Conservation (phyloP, 1,284 basidiomycete species). For the Amylostereum areolatum region DNA sequence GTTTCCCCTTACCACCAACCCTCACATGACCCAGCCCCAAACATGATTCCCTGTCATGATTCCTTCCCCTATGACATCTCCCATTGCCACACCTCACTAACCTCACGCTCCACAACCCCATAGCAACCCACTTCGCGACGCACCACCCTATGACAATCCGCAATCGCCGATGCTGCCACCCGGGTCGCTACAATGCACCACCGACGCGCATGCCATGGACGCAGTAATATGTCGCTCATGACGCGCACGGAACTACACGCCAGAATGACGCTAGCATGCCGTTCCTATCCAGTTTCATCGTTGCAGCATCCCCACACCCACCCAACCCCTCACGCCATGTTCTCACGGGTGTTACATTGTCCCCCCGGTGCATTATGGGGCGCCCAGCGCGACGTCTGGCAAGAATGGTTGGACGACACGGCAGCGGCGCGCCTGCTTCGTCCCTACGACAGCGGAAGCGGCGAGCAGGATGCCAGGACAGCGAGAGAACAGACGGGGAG, state of each 20-base stretch:
- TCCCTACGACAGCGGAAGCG: constrained; percentile 13
- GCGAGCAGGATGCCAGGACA: neutral
- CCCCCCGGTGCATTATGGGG: constrained; percentile 68
- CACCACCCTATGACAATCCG: constrained; percentile 1
- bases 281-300: constrained; percentile 56
- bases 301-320: constrained; percentile 11
- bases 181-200: constrained; percentile 31
- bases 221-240: too few species aligned
- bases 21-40: too few species aligned
- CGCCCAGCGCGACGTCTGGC: constrained; percentile 41
- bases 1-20: constrained; percentile 24
- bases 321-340: constrained; percentile 25
- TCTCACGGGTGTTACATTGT: constrained; percentile 66
- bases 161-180: constrained; percentile 23
- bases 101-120: neutral
- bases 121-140: neutral
- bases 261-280: constrained; percentile 79
- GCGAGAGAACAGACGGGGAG: neutral
- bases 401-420: constrained; percentile 54
- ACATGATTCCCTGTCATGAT: neutral
- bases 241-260: constrained; percentile 69
- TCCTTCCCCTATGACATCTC: neutral
- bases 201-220: constrained; percentile 23
- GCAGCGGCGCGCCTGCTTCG: constrained; percentile 65
- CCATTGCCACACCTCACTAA: too few species aligned